phyloP scores from a whole-genome alignment of 2,329 filamentous ascomycete genomes.

The Penicillium sp. region DNA sequence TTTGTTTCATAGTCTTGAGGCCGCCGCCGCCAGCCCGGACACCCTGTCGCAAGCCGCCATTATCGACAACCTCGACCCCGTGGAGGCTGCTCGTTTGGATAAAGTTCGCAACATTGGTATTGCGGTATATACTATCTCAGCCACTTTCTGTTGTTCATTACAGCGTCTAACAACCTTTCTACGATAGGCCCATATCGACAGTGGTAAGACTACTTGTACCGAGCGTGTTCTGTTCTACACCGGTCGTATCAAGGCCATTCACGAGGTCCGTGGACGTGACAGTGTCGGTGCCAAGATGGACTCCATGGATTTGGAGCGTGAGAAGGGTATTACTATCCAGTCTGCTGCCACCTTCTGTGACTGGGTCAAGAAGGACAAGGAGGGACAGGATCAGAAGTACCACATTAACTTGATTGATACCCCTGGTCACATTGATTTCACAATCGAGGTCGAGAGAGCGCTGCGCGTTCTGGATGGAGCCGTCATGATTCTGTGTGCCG shows the following conservation, averaged over 20 bases:
- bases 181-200: conserved; percentile 88
- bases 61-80: conserved; percentile 76
- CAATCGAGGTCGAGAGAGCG: conserved; percentile 95
- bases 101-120: conserved; percentile 96
- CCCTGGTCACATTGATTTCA: conserved; percentile 98
- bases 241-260: conserved; percentile 92
- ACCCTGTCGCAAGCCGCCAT: conserved; percentile 64
- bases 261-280: conserved; percentile 89
- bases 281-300: conserved; percentile 98
- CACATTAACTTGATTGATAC: conserved; percentile 99
- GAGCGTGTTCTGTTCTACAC: conserved; percentile 98
- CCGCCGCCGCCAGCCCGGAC: conserved; percentile 59
- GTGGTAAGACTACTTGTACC: conserved; percentile 94
- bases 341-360: conserved; percentile 97
- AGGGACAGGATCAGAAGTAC: conserved; percentile 85
- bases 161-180: conserved; percentile 8
- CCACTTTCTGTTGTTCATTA: neutral
- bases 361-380: conserved; percentile 78
- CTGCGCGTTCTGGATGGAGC: conserved; percentile 93
- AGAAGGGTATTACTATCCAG: conserved; percentile 99
- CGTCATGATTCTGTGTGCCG: conserved; percentile 97
- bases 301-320: conserved; percentile 97
- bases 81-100: conserved; percentile 75
- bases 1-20: conserved; percentile 48
- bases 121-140: conserved; percentile 62